Evolutionary conservation across 768 basidiomycete species (phyloP).

Genomic region (Phylloporus sp.): DNA sequence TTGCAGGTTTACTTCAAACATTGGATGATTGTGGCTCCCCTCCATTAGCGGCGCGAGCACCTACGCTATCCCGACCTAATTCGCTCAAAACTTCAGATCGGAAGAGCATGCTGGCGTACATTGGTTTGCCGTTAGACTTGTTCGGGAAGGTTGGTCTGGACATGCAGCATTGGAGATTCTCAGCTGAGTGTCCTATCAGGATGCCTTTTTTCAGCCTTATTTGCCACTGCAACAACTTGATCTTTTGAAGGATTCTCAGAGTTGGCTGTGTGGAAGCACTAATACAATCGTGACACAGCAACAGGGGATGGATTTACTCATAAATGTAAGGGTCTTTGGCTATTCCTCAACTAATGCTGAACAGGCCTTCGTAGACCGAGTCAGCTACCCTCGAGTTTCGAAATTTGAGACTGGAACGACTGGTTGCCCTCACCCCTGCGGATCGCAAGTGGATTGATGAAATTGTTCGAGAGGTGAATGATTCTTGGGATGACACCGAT

Average conservation of each 20-base stretch:
- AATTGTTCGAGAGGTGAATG: constrained; percentile 81
- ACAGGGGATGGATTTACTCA: constrained; percentile 83
- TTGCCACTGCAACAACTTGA: constrained; percentile 94
- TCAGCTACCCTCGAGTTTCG: constrained; percentile 83
- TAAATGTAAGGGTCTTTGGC: constrained; percentile 54
- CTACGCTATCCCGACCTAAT: constrained; percentile 66
- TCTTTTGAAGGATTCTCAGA: constrained; percentile 69
- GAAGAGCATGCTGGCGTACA: constrained; percentile 85
- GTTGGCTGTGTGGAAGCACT: constrained; percentile 93
- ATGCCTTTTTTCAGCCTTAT: constrained; percentile 97
- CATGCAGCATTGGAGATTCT: background rate
- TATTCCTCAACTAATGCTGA: background rate
- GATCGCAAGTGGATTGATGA: constrained; percentile 99
- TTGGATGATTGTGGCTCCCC: constrained; percentile 92
- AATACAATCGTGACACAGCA: constrained; percentile 95
- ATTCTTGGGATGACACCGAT: constrained; percentile 69
- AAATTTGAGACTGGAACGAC: constrained; percentile 73
- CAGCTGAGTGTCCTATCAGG: constrained; percentile 39
- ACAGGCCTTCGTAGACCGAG: constrained; percentile 60
- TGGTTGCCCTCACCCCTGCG: constrained; percentile 79
- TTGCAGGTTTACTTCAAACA: constrained; percentile 75
- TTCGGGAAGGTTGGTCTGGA: constrained; percentile 69
- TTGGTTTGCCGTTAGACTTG: constrained; percentile 91
- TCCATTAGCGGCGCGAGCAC: constrained; percentile 57
- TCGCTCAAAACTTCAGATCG: constrained; percentile 85